A percentile compares a stretch with the other conserved stretches of the same genome.
Conservation (phyloP, 139 green algal genomes). For the Nannochloris sp. region DNA sequence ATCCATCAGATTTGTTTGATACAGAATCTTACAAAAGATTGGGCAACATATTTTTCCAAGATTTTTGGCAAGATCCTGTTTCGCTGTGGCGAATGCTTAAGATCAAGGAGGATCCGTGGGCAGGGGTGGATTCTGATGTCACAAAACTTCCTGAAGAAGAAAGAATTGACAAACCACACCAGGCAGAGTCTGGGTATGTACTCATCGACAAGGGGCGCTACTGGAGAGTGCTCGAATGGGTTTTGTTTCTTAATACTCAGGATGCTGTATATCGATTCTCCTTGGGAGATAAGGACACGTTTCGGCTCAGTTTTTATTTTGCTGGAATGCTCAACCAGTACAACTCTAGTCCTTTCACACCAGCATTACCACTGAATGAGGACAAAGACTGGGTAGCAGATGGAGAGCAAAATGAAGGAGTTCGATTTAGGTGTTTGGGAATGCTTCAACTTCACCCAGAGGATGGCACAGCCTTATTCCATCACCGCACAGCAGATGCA, state of each 20-base stretch:
- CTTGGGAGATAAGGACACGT: slow-evolving; percentile 35
- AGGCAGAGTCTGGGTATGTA: not conserved
- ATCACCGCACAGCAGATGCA: slow-evolving; percentile 2
- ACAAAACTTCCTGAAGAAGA: not conserved
- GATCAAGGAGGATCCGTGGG: not conserved
- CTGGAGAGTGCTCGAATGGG: slow-evolving; percentile 29
- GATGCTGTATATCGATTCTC: slow-evolving; percentile 6
- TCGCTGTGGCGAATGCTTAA: slow-evolving; percentile 14
- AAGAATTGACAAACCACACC: not conserved
- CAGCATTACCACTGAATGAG: not conserved
- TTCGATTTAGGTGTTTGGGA: not conserved
- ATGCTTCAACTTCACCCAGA: slow-evolving; percentile 7
- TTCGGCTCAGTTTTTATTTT: slow-evolving; percentile 25
- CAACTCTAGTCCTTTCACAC: not conserved
- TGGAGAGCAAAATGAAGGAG: not conserved
- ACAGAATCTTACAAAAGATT: not conserved
- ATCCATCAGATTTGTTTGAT: slow-evolving; percentile 28
- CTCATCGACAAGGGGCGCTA: not conserved
- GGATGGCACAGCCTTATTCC: not conserved
- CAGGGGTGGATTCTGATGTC: no score
- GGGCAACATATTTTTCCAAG: slow-evolving; percentile 33
- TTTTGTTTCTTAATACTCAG: slow-evolving; percentile 32
- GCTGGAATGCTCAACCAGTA: slow-evolving; percentile 8
- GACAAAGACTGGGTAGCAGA: not conserved
- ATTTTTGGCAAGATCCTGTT: slow-evolving; percentile 19